Percentiles rank a stretch among this genome's conserved stretches.
These are phyloP conservation scores for Xylaria sp. DNA, from an alignment of 2,329 filamentous ascomycete species.

Conservation along the genomic window DNA sequence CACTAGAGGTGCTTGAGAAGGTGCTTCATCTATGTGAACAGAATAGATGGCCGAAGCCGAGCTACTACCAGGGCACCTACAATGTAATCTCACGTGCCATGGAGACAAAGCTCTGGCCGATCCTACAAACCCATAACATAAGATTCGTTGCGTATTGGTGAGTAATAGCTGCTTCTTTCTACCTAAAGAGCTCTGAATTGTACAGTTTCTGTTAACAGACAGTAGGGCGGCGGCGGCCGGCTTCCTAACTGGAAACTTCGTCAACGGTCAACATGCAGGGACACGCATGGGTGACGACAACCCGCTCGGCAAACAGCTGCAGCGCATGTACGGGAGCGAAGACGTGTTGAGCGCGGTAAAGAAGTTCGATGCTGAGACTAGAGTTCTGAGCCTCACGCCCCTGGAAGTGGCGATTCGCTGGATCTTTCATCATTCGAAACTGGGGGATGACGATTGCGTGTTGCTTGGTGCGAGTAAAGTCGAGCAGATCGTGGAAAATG, in stretches of 20 bases:
- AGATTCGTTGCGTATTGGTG: constrained; percentile 39
- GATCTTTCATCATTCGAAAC: constrained; percentile 46
- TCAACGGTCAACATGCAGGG: neutral
- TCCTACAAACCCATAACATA: constrained; percentile 49
- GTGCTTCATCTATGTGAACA: constrained; percentile 51
- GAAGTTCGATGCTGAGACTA: constrained; percentile 50
- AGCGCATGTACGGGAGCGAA: neutral
- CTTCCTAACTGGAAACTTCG: neutral
- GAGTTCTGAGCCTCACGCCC: neutral
- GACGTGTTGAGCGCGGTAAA: neutral
- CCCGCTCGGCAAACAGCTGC: neutral
- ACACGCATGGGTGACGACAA: constrained; percentile 2
- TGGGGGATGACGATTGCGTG: constrained; percentile 48
- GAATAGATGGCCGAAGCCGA: constrained; percentile 52
- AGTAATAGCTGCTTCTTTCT: neutral
- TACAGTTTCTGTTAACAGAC: neutral
- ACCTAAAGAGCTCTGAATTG: too few species aligned
- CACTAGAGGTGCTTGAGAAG: constrained; percentile 46
- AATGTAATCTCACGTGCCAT: constrained; percentile 52
- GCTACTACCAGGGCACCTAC: constrained; percentile 56
- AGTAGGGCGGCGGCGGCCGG: neutral
- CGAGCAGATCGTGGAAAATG: constrained; percentile 49
- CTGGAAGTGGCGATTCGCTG: constrained; percentile 1
- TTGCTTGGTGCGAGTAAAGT: constrained; percentile 51
- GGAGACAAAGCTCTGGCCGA: constrained; percentile 52